Percentiles rank a stretch among this genome's conserved stretches.
These are phyloP conservation scores for Alternaria sp. DNA, from an alignment of 2,329 filamentous ascomycete species.

Conservation along the genomic window DNA sequence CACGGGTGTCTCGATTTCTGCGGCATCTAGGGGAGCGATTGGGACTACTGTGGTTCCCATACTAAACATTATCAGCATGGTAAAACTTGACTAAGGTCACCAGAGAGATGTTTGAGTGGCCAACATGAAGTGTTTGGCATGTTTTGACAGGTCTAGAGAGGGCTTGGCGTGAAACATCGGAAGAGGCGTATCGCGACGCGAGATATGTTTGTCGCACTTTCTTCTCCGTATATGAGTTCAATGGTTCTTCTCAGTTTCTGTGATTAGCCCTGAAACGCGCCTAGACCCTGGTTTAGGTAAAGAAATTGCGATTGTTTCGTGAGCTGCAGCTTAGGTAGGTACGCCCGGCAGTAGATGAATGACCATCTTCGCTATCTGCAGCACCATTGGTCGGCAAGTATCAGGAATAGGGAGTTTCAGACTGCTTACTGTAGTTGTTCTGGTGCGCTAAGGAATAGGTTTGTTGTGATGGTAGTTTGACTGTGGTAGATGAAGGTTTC, in stretches of 20 bases:
- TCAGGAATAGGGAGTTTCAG: background rate
- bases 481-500: background rate
- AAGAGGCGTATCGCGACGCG: slow-evolving; percentile 5
- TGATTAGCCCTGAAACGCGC: background rate
- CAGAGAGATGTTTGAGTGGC: slow-evolving; percentile 3
- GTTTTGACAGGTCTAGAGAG: slow-evolving; percentile 6
- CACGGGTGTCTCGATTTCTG: background rate
- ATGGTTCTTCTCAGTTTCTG: background rate
- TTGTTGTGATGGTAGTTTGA: background rate
- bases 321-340: background rate
- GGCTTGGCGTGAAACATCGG: slow-evolving; percentile 11
- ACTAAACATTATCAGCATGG: background rate
- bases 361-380: background rate
- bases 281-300: background rate
- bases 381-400: background rate
- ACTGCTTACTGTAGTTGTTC: background rate
- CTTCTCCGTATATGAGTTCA: background rate
- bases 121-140: slow-evolving; percentile 5
- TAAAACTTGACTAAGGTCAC: background rate
- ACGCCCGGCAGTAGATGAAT: too few species aligned
- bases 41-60: background rate
- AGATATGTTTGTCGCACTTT: background rate
- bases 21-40: background rate
- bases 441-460: background rate
- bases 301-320: background rate